These are phyloP conservation scores for Fonsecaea multimorphosa DNA, from an alignment of 2,329 filamentous ascomycete genomes.

Conservation along the genomic window DNA sequence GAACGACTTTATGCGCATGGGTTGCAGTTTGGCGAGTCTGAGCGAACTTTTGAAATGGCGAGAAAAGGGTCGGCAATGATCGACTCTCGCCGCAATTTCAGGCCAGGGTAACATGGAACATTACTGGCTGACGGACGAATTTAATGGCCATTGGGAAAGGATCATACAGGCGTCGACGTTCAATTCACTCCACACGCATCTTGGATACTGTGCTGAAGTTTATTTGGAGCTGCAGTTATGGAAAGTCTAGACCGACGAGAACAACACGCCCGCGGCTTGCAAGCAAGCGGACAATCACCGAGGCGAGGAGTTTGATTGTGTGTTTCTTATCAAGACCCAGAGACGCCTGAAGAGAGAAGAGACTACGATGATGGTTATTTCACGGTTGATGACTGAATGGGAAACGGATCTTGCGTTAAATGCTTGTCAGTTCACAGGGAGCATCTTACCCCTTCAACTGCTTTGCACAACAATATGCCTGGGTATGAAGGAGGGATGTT, in stretches of 20 bases:
- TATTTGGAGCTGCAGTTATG: background rate
- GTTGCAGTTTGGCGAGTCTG: conserved; percentile 81
- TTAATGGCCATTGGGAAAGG: conserved; percentile 1
- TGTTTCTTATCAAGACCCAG: background rate
- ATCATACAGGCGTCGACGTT: conserved; percentile 8
- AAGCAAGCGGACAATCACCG: background rate
- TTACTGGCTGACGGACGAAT: background rate
- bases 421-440: conserved; percentile 13
- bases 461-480: conserved; percentile 2
- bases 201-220: conserved; percentile 12
- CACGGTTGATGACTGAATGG: conserved; percentile 28
- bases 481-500: conserved; percentile 3
- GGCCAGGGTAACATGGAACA: background rate
- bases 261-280: background rate
- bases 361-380: conserved; percentile 13
- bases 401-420: conserved; percentile 23
- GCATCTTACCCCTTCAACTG: background rate
- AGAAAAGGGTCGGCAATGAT: conserved; percentile 47
- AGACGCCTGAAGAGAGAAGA: conserved; percentile 1
- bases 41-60: conserved; percentile 80
- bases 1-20: conserved; percentile 93
- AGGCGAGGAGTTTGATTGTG: background rate
- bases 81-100: background rate
- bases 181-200: conserved; percentile 14
- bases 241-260: background rate